Evolutionary conservation across 352 stramenopile genomes (phyloP).

Genomic region (Pythium periplocum): DNA sequence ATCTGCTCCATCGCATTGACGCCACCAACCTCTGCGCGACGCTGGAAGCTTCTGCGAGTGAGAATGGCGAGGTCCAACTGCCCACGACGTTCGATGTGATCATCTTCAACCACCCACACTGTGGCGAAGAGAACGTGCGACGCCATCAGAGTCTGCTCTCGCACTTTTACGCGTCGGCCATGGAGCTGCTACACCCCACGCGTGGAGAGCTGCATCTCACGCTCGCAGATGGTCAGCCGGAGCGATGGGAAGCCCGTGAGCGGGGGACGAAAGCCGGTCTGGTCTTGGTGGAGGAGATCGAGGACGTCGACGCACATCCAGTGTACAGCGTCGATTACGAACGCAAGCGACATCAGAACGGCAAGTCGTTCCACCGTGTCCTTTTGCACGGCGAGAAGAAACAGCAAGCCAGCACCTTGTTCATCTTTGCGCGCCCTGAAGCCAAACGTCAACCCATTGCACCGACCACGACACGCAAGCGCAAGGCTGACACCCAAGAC

Average conservation of each 20-base stretch:
- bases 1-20: slow-evolving; percentile 57
- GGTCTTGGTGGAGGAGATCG: slow-evolving; percentile 31
- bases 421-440: slow-evolving; percentile 32
- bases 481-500: slow-evolving; percentile 2
- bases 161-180: slow-evolving; percentile 85
- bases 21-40: slow-evolving; percentile 52
- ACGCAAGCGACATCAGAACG: slow-evolving; percentile 86
- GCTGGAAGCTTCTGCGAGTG: slow-evolving; percentile 11
- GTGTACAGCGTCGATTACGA: slow-evolving; percentile 46
- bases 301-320: slow-evolving; percentile 35
- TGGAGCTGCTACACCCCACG: slow-evolving; percentile 28
- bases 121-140: slow-evolving; percentile 85
- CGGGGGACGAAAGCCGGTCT: slow-evolving; percentile 43
- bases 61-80: slow-evolving; percentile 5
- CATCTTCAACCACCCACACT: slow-evolving; percentile 94
- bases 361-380: slow-evolving; percentile 80
- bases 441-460: background rate
- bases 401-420: slow-evolving; percentile 62
- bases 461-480: slow-evolving; percentile 2
- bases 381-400: slow-evolving; percentile 61
- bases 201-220: slow-evolving; percentile 52
- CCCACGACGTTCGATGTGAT: slow-evolving; percentile 57
- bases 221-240: slow-evolving; percentile 63
- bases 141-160: slow-evolving; percentile 86
- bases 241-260: slow-evolving; percentile 66